Conservation (phyloP, 768 basidiomycete genomes). For the Trametes coccinea region DNA sequence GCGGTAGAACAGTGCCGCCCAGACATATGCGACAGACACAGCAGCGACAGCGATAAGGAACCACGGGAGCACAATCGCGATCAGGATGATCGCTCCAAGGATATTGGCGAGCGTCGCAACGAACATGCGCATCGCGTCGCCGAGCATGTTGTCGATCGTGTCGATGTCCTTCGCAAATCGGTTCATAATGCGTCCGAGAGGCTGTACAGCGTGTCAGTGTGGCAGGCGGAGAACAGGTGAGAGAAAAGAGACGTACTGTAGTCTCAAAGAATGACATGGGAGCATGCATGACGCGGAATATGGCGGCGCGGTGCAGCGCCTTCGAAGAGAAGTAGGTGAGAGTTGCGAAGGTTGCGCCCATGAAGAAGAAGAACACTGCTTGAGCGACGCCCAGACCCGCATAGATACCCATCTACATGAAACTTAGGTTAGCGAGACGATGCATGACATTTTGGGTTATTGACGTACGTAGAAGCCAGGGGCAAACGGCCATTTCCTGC, state of each 20-base stretch:
- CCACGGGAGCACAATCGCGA: slow-evolving; percentile 78
- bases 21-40: slow-evolving; percentile 61
- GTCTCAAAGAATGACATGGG: slow-evolving; percentile 93
- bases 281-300: slow-evolving; percentile 73
- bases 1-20: slow-evolving; percentile 81
- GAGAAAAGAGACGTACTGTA: slow-evolving; percentile 55
- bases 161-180: slow-evolving; percentile 88
- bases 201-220: slow-evolving; percentile 33
- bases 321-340: slow-evolving; percentile 80
- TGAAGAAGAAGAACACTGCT: slow-evolving; percentile 65
- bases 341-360: slow-evolving; percentile 63
- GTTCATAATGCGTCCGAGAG: slow-evolving; percentile 87
- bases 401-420: slow-evolving; percentile 88
- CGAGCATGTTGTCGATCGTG: slow-evolving; percentile 74
- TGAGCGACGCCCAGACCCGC: slow-evolving; percentile 71
- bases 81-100: slow-evolving; percentile 74
- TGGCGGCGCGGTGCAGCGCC: slow-evolving; percentile 59
- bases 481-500: slow-evolving; percentile 54
- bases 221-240: background rate
- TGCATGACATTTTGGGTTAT: background rate
- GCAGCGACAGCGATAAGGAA: slow-evolving; percentile 75
- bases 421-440: too few relatives aligned
- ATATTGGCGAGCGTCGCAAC: slow-evolving; percentile 62
- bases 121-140: slow-evolving; percentile 77
- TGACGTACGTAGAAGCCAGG: slow-evolving; percentile 70